Percentiles rank a stretch among this genome's conserved stretches.
Evolutionary conservation across 2,329 filamentous ascomycete genomes (phyloP).

Genomic region (Decorospora gaudefroyi): DNA sequence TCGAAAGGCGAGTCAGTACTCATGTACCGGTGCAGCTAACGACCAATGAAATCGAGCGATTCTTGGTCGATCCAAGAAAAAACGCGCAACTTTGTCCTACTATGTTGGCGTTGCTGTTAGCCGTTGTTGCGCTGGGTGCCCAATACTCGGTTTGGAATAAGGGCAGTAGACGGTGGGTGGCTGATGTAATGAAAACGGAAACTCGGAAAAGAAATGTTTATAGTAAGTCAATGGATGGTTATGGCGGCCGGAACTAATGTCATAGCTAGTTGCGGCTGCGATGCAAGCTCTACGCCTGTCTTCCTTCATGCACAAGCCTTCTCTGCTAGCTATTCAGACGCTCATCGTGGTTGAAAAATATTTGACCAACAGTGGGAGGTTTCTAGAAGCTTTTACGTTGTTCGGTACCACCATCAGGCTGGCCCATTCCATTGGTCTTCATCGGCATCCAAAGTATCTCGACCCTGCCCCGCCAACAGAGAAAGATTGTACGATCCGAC

Average conservation of each 20-base stretch:
- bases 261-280: slow-evolving; percentile 51
- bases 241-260: slow-evolving; percentile 1
- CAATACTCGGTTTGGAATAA: slow-evolving; percentile 54
- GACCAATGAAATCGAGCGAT: slow-evolving; percentile 52
- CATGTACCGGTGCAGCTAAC: slow-evolving; percentile 53
- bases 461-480: slow-evolving; percentile 50
- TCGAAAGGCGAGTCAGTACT: slow-evolving; percentile 51
- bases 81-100: slow-evolving; percentile 54
- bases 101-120: slow-evolving; percentile 56
- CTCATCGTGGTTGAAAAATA: slow-evolving; percentile 57
- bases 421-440: slow-evolving; percentile 56
- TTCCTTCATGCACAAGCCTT: slow-evolving; percentile 56
- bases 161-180: slow-evolving; percentile 47
- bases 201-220: slow-evolving; percentile 51
- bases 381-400: slow-evolving; percentile 56
- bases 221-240: slow-evolving; percentile 42
- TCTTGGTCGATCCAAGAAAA: slow-evolving; percentile 48
- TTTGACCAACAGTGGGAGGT: slow-evolving; percentile 55
- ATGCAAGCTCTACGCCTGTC: slow-evolving; percentile 57
- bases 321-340: slow-evolving; percentile 53
- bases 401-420: slow-evolving; percentile 56
- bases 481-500: slow-evolving; percentile 50
- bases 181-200: slow-evolving; percentile 45
- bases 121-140: slow-evolving; percentile 53
- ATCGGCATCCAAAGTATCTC: slow-evolving; percentile 54